Evolutionary conservation across 2,329 filamentous ascomycete species (phyloP).

Genomic region (Aureobasidium sp.): DNA sequence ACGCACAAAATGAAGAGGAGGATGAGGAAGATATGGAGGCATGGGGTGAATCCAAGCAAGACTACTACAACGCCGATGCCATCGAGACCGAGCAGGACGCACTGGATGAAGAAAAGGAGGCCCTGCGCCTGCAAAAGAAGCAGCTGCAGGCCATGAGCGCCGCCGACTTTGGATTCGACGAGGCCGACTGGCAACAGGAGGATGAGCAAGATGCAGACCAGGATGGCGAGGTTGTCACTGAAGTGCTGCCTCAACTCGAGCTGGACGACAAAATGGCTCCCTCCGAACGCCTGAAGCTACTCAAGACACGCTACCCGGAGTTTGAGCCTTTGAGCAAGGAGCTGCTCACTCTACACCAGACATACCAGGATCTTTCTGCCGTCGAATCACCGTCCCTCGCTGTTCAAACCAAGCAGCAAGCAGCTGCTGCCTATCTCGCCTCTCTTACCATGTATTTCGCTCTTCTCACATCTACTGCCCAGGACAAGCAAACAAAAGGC

Average conservation of each 20-base stretch:
- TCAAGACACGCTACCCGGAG: conserved; percentile 81
- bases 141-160: conserved; percentile 82
- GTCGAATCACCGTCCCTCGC: conserved; percentile 13
- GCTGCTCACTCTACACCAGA: conserved; percentile 57
- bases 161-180: conserved; percentile 88
- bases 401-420: conserved; percentile 58
- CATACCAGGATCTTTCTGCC: neutral
- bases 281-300: conserved; percentile 65
- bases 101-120: conserved; percentile 85
- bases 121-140: conserved; percentile 80
- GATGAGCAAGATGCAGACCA: conserved; percentile 34
- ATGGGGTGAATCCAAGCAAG: conserved; percentile 81
- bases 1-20: conserved; percentile 33
- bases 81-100: conserved; percentile 66
- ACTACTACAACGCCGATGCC: conserved; percentile 85
- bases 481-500: conserved; percentile 39
- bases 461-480: conserved; percentile 72
- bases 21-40: conserved; percentile 54
- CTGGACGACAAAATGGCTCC: conserved; percentile 70
- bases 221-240: conserved; percentile 54
- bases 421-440: conserved; percentile 77
- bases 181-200: conserved; percentile 69
- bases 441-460: conserved; percentile 91
- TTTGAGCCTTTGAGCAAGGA: conserved; percentile 81
- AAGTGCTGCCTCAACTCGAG: conserved; percentile 76